Percentiles rank a stretch among this genome's conserved stretches.
phyloP scores from a whole-genome alignment of 345 rosid species.

The Leavenworthia alabamica region DNA sequence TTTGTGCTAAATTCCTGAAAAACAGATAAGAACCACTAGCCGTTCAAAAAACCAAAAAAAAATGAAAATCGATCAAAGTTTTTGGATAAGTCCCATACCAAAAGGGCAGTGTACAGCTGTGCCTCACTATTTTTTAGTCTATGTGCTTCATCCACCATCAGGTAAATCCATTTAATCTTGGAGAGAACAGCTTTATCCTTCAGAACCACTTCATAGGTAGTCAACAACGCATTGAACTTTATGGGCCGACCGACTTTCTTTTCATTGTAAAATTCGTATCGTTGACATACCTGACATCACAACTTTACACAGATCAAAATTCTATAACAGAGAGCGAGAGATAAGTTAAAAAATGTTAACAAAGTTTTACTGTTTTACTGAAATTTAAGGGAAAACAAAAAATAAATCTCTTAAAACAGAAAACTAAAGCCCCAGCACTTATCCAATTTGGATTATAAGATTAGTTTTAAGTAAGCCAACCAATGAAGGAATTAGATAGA shows the following conservation, averaged over 20 bases:
- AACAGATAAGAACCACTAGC: slow-evolving; percentile 7
- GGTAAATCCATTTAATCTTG: slow-evolving; percentile 92
- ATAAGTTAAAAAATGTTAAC: background rate
- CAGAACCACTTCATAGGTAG: slow-evolving; percentile 95
- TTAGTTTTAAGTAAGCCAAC: background rate
- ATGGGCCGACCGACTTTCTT: slow-evolving; percentile 80
- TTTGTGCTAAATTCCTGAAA: slow-evolving; percentile 98
- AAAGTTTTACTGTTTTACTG: no score
- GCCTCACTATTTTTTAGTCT: slow-evolving; percentile 98
- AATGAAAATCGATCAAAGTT: background rate
- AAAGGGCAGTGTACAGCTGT: slow-evolving; percentile 87
- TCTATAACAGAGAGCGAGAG: background rate
- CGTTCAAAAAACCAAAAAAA: slow-evolving; percentile 15
- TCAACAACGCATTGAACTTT: slow-evolving; percentile 80
- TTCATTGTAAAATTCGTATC: slow-evolving; percentile 80
- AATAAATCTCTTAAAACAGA: no score
- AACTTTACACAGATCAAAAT: slow-evolving; percentile 3
- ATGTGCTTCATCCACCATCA: slow-evolving; percentile 99
- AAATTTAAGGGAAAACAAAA: no score
- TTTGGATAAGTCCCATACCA: slow-evolving; percentile 40
- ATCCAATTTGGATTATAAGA: background rate
- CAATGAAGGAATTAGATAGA: slow-evolving; percentile 4
- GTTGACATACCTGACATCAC: slow-evolving; percentile 82
- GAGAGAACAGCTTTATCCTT: slow-evolving; percentile 93
- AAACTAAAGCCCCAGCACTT: slow-evolving; percentile 6